These are phyloP conservation scores for Pseudopithomyces chartarum DNA, from an alignment of 2,329 filamentous ascomycete genomes.

Conservation along the genomic window DNA sequence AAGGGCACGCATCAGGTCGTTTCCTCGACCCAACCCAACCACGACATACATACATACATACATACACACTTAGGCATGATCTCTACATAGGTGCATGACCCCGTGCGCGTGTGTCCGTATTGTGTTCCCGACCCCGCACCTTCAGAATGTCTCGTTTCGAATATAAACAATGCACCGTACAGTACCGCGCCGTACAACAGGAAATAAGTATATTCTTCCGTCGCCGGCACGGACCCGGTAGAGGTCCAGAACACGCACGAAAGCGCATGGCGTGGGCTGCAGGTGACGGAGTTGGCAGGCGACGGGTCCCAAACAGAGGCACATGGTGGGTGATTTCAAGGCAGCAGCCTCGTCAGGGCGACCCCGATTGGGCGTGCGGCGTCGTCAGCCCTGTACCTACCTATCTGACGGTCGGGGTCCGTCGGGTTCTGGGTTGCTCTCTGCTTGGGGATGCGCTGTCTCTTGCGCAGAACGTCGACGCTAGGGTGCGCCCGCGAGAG, in stretches of 20 bases:
- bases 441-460: constrained; percentile 42
- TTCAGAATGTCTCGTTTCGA: constrained; percentile 1
- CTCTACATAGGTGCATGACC: too few species aligned
- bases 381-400: constrained; percentile 25
- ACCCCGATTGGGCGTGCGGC: constrained; percentile 23
- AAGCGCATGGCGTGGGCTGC: not conserved
- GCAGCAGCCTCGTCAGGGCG: constrained; percentile 20
- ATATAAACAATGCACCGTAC: not conserved
- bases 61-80: too few species aligned
- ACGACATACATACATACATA: too few species aligned
- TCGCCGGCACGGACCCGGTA: not conserved
- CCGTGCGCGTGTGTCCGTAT: not conserved
- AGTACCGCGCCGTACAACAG: too few species aligned
- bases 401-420: constrained; percentile 13
- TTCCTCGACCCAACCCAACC: not conserved
- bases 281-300: constrained; percentile 7
- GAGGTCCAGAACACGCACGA: not conserved
- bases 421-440: constrained; percentile 19
- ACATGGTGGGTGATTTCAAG: constrained; percentile 29
- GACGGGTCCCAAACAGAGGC: constrained; percentile 10
- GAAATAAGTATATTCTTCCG: not conserved
- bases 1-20: not conserved
- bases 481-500: constrained; percentile 10
- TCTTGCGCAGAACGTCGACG: constrained; percentile 23
- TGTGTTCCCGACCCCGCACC: not conserved